Evolutionary conservation across 2,329 filamentous ascomycete genomes (phyloP), one percentile per base, ranked within the genome.

Genomic region (Calonectria pseudoturangicola): DNA sequence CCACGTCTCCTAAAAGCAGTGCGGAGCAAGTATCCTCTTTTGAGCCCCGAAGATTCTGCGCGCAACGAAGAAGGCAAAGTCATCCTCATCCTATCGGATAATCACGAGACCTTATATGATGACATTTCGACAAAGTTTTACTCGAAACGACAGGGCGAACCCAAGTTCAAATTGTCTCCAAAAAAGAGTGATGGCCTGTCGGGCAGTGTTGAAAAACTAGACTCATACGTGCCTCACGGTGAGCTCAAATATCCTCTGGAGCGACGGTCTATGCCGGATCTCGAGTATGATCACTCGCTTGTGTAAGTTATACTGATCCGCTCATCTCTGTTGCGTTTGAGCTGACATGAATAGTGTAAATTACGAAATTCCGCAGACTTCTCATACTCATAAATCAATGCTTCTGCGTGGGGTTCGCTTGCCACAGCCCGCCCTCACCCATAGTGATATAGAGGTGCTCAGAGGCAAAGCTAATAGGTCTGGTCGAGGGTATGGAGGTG

Each of bases 381-480:
- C 87, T 12, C 90, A 94, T 78, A 87, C 91, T 5, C 97, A 99
- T 85, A 98, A 98, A 82, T 98, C 96, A 7, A 97, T 98, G 94
- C 89, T 99, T 16, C 89, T 99, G 43, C 93, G 95, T 3, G 97
- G 97, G 15, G 92, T 96, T 47, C 92, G 93, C 78, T 89, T 96
- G 70, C 91, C 94, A 5, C 85, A 89, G 2, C 91, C 94, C 2
- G 93, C 92, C 12, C 90, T 99, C 1, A 93, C 94, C 70, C 89
- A 91, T 41, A 90, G 90, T 71, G 96, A 98, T 80, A 91, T 96
- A 67, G 93, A 96, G 75, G 88, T 90, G 9, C 90, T 96, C 51
- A 91, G 92, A 81, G 89, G 89, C 66, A 92, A 93, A 81, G 87
- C 93, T 41, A 87, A 90, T 68, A 89, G 90, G 73, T 88, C 74